A percentile compares a stretch with the other conserved stretches of the same genome.
Conservation (phyloP, 2,329 filamentous ascomycete species). For the Fusarium verticillioides region DNA sequence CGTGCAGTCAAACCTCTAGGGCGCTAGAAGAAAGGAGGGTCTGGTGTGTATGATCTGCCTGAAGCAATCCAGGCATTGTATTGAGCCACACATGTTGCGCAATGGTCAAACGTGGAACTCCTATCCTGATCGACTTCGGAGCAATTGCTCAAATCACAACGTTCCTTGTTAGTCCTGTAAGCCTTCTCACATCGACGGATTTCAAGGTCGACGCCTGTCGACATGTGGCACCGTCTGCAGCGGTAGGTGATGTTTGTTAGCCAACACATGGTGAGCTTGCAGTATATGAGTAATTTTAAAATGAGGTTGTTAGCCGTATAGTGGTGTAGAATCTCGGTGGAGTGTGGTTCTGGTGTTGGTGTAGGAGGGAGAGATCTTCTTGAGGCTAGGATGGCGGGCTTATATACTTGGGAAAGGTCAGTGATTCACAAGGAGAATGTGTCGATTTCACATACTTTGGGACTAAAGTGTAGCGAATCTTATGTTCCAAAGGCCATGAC, state of each 20-base stretch:
- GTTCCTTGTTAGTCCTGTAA: neutral
- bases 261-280: neutral
- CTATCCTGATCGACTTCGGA: neutral
- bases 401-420: neutral
- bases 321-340: no score
- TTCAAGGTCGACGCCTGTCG: neutral
- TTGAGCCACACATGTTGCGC: neutral
- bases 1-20: fast-evolving
- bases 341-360: neutral
- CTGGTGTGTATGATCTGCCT: neutral
- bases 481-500: fast-evolving
- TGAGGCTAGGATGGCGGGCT: neutral
- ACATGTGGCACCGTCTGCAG: neutral
- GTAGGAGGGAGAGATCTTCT: no score
- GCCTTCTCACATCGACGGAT: neutral
- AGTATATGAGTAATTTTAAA: no score
- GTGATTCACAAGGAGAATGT: neutral
- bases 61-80: neutral
- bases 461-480: fast-evolving
- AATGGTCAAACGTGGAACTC: neutral
- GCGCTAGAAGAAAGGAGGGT: neutral
- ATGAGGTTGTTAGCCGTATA: neutral
- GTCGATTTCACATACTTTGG: fast-evolving
- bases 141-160: neutral
- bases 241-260: neutral